These are phyloP conservation scores for Butyriboletus appendiculatus DNA, from an alignment of 1,284 basidiomycete species.

Conservation along the genomic window DNA sequence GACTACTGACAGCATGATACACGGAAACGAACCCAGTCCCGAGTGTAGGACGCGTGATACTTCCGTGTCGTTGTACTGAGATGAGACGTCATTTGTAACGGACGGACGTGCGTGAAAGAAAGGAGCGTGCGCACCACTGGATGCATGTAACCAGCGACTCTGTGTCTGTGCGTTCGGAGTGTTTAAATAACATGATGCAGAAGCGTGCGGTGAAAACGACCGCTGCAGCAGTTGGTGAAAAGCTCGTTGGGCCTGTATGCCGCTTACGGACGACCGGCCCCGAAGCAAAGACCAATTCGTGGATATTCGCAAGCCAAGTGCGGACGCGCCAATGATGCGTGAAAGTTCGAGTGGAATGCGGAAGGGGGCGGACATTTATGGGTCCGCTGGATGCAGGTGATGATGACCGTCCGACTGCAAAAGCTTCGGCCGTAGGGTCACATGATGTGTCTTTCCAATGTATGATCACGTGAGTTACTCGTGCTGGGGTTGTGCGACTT, in stretches of 20 bases:
- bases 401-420: neutral
- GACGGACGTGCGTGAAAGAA: neutral
- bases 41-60: slow-evolving; percentile 48
- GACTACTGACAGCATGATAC: neutral
- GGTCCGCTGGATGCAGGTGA: neutral
- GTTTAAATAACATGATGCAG: neutral
- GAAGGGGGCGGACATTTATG: slow-evolving; percentile 4
- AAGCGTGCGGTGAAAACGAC: neutral
- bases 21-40: slow-evolving; percentile 62
- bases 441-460: neutral
- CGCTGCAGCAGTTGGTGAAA: slow-evolving; percentile 8
- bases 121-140: slow-evolving; percentile 11
- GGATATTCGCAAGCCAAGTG: slow-evolving; percentile 10
- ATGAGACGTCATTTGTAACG: neutral
- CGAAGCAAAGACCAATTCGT: neutral
- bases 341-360: slow-evolving; percentile 14
- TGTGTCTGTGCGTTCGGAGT: neutral
- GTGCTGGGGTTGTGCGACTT: too few species aligned
- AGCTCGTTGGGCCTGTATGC: slow-evolving; percentile 1
- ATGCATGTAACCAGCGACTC: slow-evolving; percentile 20
- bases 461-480: neutral
- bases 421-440: neutral
- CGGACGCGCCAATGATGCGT: slow-evolving; percentile 10
- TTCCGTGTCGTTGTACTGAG: slow-evolving; percentile 40
- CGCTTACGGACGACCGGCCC: neutral